These are phyloP conservation scores for Pecoramyces ruminantium DNA, from an alignment of 192 early-diverging fungal species.

Conservation along the genomic window DNA sequence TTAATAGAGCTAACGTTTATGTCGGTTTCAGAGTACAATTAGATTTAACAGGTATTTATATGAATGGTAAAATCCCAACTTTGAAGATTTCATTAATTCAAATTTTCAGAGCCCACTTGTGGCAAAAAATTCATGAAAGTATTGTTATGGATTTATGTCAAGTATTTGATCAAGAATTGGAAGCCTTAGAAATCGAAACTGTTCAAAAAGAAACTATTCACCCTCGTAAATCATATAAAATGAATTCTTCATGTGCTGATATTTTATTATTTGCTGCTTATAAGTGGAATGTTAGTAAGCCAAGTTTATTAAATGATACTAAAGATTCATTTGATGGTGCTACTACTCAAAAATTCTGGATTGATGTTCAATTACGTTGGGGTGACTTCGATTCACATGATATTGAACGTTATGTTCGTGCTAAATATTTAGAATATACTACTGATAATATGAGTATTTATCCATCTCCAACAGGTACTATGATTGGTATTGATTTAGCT, in stretches of 20 bases:
- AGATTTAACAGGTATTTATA: constrained; percentile 98
- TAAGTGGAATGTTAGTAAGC: constrained; percentile 96
- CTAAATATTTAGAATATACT: constrained; percentile 96
- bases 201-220: constrained; percentile 99
- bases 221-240: constrained; percentile 98
- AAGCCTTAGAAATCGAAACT: constrained; percentile 92
- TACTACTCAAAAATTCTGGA: constrained; percentile 91
- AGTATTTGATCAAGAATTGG: constrained; percentile 93
- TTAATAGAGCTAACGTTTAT: constrained; percentile 96
- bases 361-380: constrained; percentile 97
- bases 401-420: constrained; percentile 93
- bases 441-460: constrained; percentile 98
- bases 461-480: constrained; percentile 91
- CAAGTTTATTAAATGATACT: constrained; percentile 79
- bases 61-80: constrained; percentile 99
- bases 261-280: constrained; percentile 90
- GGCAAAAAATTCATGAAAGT: constrained; percentile 94
- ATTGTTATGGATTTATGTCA: constrained; percentile 68
- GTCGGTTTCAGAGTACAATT: constrained; percentile 99
- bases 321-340: constrained; percentile 93
- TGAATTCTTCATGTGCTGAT: constrained; percentile 87
- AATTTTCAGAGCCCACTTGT: constrained; percentile 95
- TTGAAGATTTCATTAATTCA: constrained; percentile 98
- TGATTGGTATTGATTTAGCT: constrained; percentile 94
- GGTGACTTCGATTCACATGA: constrained; percentile 99